phyloP scores from a whole-genome alignment of 768 basidiomycete species.

The Royoungia palumana region DNA sequence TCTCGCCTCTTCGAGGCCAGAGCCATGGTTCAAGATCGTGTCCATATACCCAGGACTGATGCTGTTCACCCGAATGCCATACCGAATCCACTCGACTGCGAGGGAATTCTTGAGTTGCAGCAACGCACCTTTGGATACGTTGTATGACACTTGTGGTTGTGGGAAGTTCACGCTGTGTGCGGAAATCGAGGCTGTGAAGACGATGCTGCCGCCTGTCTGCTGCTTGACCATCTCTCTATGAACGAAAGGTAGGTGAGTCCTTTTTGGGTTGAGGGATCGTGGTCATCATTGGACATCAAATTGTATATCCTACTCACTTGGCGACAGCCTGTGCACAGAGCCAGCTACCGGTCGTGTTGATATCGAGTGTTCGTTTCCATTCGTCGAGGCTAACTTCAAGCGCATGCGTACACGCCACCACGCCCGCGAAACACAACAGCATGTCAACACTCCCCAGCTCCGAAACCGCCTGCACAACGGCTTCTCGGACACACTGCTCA shows the following conservation, averaged over 20 bases:
- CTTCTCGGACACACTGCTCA: constrained; percentile 24
- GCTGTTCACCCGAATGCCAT: constrained; percentile 43
- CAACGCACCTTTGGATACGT: constrained; percentile 41
- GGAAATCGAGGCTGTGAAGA: constrained; percentile 44
- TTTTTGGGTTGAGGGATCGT: not conserved
- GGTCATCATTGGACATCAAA: not conserved
- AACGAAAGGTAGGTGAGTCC: not conserved
- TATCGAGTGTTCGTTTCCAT: constrained; percentile 39
- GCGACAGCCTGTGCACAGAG: constrained; percentile 42
- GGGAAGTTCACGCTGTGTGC: constrained; percentile 42
- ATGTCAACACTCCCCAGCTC: constrained; percentile 35
- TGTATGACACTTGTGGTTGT: constrained; percentile 40
- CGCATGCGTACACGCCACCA: constrained; percentile 35
- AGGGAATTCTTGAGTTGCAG: constrained; percentile 39
- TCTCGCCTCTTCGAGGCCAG: constrained; percentile 30
- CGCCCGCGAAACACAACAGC: constrained; percentile 43
- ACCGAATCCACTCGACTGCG: constrained; percentile 40
- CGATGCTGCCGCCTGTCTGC: constrained; percentile 38
- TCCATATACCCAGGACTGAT: constrained; percentile 45
- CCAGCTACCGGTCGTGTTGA: constrained; percentile 46
- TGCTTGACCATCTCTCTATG: constrained; percentile 40
- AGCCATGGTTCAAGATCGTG: constrained; percentile 39
- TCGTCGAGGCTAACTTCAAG: constrained; percentile 30
- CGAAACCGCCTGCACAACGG: constrained; percentile 22
- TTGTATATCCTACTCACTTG: constrained; percentile 24